Evolutionary conservation across 2,329 filamentous ascomycete species (phyloP).

Genomic region (Beauveria asiatica): DNA sequence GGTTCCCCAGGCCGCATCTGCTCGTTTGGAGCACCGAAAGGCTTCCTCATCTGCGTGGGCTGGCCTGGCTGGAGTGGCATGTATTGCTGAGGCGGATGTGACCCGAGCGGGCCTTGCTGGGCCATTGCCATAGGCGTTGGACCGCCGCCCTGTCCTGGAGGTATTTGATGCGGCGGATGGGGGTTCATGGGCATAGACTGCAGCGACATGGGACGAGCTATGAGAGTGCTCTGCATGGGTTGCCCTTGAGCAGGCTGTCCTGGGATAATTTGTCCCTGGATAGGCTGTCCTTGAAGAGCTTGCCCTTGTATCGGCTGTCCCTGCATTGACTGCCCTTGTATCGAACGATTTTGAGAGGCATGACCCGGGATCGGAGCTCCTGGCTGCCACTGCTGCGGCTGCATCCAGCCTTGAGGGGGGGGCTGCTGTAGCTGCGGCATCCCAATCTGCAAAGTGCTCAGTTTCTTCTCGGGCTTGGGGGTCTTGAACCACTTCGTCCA

Average conservation of each 20-base stretch:
- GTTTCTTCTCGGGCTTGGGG: conserved; percentile 13
- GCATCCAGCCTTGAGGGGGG: conserved; percentile 2
- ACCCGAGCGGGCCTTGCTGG: neutral
- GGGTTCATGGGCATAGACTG: neutral
- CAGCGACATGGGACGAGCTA: neutral
- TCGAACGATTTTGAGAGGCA: neutral
- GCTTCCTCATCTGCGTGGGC: neutral
- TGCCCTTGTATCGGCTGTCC: neutral
- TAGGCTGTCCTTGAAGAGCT: neutral
- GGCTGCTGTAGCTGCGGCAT: conserved; percentile 7
- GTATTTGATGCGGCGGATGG: neutral
- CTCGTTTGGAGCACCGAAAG: neutral
- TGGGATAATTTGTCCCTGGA: neutral
- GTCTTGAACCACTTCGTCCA: conserved; percentile 24
- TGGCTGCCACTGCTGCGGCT: neutral
- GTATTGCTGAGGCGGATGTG: neutral
- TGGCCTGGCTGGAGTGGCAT: neutral
- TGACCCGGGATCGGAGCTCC: neutral
- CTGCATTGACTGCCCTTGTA: neutral
- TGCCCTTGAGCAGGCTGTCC: neutral
- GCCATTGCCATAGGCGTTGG: neutral
- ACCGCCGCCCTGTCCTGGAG: neutral
- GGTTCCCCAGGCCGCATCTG: neutral
- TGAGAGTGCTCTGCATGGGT: neutral
- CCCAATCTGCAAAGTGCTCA: neutral